Percentiles rank a stretch among this genome's conserved stretches.
Evolutionary conservation across 768 basidiomycete genomes (phyloP).

Genomic region (Tephrocybe sp.): DNA sequence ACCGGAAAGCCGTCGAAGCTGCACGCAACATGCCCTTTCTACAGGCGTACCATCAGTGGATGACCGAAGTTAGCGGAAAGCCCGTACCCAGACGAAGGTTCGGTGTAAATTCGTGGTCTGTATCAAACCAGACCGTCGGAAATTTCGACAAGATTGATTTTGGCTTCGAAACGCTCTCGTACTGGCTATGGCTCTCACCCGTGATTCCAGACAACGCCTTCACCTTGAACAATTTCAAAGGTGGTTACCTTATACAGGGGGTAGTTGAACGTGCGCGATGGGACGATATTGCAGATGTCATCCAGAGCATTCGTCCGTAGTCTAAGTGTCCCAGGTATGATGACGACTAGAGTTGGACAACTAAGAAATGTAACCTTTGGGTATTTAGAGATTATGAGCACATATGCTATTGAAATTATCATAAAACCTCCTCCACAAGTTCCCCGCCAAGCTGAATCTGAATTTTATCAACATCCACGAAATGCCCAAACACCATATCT

Average conservation of each 20-base stretch:
- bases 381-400: too few species aligned
- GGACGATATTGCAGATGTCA: background rate
- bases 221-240: conserved; percentile 1
- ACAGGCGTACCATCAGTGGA: conserved; percentile 1
- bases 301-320: background rate
- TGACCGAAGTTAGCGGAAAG: background rate
- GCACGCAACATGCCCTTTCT: conserved; percentile 3
- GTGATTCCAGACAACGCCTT: background rate
- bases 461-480: too few species aligned
- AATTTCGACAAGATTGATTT: conserved; percentile 1
- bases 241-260: background rate
- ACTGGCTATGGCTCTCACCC: background rate
- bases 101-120: background rate
- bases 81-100: background rate
- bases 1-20: conserved; percentile 1
- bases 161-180: background rate
- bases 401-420: too few species aligned
- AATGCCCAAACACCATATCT: too few species aligned
- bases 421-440: too few species aligned
- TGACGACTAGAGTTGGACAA: too few species aligned
- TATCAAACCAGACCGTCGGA: conserved; percentile 1
- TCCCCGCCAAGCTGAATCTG: too few species aligned
- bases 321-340: too few species aligned
- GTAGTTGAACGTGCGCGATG: background rate
- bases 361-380: too few species aligned